Percentiles rank a stretch among this genome's conserved stretches.
Evolutionary conservation across 202 grass and related monocot species (phyloP).

Genomic region (Schoenoplectus triqueter): DNA sequence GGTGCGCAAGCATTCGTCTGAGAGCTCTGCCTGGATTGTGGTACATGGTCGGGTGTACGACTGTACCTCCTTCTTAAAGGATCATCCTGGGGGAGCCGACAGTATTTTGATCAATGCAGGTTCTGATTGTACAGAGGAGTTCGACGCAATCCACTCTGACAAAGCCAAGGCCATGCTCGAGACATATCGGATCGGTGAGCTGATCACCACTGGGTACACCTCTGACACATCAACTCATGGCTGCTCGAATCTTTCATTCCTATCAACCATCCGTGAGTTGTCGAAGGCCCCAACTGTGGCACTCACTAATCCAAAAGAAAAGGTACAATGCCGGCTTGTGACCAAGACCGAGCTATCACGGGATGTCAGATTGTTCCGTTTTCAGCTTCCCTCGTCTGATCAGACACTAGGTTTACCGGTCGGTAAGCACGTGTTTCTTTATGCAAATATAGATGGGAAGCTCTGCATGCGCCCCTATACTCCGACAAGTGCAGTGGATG

Average conservation of each 20-base stretch:
- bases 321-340: conserved; percentile 63
- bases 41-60: conserved; percentile 90
- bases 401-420: conserved; percentile 69
- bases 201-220: conserved; percentile 76
- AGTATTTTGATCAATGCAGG: conserved; percentile 97
- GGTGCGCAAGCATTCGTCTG: conserved; percentile 73
- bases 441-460: conserved; percentile 67
- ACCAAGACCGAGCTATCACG: conserved; percentile 75
- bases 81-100: conserved; percentile 85
- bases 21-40: conserved; percentile 79
- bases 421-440: conserved; percentile 82
- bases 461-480: conserved; percentile 87
- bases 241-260: conserved; percentile 41
- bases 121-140: conserved; percentile 90
- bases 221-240: conserved; percentile 77
- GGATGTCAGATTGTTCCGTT: conserved; percentile 82
- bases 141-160: conserved; percentile 95
- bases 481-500: conserved; percentile 70
- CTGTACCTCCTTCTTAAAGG: conserved; percentile 75
- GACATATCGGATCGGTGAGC: conserved; percentile 79
- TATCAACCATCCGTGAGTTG: conserved; percentile 69
- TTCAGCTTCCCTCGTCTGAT: conserved; percentile 64
- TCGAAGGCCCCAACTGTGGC: conserved; percentile 40
- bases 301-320: conserved; percentile 71
- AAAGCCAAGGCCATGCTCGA: conserved; percentile 85